Percentiles rank a stretch among this genome's conserved stretches.
Evolutionary conservation across 2,329 filamentous ascomycete species (phyloP).

Genomic region (Didymella pomorum): DNA sequence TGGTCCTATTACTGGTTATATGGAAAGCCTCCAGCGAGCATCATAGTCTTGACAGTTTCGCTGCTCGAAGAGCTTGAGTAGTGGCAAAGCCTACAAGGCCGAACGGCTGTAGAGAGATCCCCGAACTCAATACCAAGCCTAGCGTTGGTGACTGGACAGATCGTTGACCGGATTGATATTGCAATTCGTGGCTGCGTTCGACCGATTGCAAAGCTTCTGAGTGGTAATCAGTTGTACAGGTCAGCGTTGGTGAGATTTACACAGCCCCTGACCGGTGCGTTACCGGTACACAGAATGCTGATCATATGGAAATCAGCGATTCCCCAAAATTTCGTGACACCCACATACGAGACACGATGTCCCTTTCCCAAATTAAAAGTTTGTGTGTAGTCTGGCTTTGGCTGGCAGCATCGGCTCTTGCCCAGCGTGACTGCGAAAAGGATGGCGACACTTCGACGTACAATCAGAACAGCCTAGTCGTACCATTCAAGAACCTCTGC

Average conservation of each 20-base stretch:
- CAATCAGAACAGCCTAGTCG: slow-evolving; percentile 1
- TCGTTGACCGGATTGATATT: neutral
- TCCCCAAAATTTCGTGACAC: neutral
- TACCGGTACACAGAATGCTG: slow-evolving; percentile 1
- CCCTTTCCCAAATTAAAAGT: neutral
- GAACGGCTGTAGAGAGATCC: neutral
- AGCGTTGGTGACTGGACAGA: neutral
- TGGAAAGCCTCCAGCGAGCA: neutral
- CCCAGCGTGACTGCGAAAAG: slow-evolving; percentile 3
- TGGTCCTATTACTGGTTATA: neutral
- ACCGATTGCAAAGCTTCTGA: neutral
- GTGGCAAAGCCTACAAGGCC: neutral
- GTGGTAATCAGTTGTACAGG: neutral
- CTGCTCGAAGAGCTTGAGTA: neutral
- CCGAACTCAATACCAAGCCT: neutral
- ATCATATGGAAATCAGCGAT: neutral
- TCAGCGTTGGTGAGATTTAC: neutral
- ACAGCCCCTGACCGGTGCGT: slow-evolving; percentile 3
- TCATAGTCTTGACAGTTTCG: neutral
- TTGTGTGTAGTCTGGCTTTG: neutral
- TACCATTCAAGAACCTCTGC: slow-evolving; percentile 22
- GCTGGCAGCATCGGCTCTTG: neutral
- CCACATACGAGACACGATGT: neutral
- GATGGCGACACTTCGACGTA: slow-evolving; percentile 7
- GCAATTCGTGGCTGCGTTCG: neutral